phyloP scores from a whole-genome alignment of 345 rosid genomes.

The Diplotaxis tenuifolia region DNA sequence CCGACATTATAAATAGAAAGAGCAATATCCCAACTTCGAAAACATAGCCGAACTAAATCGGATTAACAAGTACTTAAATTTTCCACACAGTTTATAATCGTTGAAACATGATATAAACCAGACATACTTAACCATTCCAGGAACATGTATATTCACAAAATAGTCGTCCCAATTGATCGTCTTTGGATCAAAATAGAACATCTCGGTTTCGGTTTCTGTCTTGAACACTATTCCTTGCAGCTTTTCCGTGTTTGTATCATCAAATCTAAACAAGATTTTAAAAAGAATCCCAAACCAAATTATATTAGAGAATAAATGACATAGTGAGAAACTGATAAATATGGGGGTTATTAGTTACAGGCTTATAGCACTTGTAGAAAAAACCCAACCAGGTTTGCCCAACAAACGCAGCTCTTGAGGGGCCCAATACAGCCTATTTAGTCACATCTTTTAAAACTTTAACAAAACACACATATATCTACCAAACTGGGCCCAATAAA shows the following conservation, averaged over 20 bases:
- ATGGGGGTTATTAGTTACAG: no score
- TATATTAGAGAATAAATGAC: background rate
- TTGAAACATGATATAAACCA: constrained; percentile 1
- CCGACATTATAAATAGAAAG: background rate
- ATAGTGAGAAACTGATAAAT: background rate
- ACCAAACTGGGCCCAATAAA: background rate
- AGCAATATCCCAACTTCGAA: background rate
- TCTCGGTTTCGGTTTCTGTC: constrained; percentile 14
- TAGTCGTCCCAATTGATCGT: constrained; percentile 56
- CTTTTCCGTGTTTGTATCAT: constrained; percentile 22
- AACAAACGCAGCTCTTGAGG: background rate
- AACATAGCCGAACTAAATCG: background rate
- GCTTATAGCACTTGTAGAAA: no score
- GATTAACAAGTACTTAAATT: background rate
- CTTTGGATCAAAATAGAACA: constrained; percentile 51
- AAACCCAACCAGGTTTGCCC: background rate
- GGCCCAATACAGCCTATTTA: background rate
- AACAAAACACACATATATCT: background rate
- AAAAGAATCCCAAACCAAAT: background rate
- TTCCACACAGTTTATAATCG: background rate
- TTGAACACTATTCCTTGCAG: constrained; percentile 1
- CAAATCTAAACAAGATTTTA: no score
- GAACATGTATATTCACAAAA: constrained; percentile 44
- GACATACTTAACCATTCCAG: constrained; percentile 42
- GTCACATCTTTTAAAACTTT: background rate